Percentiles rank a stretch among this genome's conserved stretches.
These are phyloP conservation scores for Saccharomycopsis fodiens DNA, from an alignment of 805 yeast species.

Conservation along the genomic window DNA sequence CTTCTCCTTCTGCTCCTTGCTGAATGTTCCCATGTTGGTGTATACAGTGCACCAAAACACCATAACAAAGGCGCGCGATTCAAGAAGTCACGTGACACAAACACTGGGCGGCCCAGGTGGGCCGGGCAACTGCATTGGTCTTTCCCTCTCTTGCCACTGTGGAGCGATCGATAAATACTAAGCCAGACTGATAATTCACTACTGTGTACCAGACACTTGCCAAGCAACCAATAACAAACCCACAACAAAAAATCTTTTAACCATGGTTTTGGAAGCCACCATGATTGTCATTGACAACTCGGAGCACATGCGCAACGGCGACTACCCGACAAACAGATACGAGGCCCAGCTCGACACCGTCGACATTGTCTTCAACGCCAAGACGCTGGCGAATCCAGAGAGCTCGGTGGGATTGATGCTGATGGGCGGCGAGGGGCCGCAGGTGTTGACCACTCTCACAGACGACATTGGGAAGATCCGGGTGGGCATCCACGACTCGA, in stretches of 20 bases:
- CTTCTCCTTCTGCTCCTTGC: slow-evolving; percentile 15
- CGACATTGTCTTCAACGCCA: slow-evolving; percentile 76
- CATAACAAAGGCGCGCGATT: neutral
- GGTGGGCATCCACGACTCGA: slow-evolving; percentile 61
- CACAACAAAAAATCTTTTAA: no score
- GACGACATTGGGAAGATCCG: slow-evolving; percentile 80
- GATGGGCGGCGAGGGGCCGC: slow-evolving; percentile 79
- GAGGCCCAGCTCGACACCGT: slow-evolving; percentile 91
- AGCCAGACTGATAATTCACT: no score
- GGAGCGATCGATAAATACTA: neutral
- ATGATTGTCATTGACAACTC: slow-evolving; percentile 94
- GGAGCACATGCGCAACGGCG: slow-evolving; percentile 94
- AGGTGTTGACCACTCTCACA: slow-evolving; percentile 83
- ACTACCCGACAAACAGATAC: slow-evolving; percentile 78
- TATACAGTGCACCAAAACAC: neutral
- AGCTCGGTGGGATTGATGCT: slow-evolving; percentile 88
- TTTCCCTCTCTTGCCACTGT: neutral
- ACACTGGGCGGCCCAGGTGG: no score
- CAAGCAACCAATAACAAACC: neutral
- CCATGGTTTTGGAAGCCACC: slow-evolving; percentile 96
- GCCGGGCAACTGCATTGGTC: neutral
- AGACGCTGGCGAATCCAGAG: slow-evolving; percentile 86
- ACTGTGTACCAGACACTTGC: neutral
- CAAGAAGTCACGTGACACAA: neutral
- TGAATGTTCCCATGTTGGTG: slow-evolving; percentile 13